A percentile compares a stretch with the other conserved stretches of the same genome.
These are phyloP conservation scores for Ogataea philodendri DNA, from an alignment of 805 yeast species.

Conservation along the genomic window DNA sequence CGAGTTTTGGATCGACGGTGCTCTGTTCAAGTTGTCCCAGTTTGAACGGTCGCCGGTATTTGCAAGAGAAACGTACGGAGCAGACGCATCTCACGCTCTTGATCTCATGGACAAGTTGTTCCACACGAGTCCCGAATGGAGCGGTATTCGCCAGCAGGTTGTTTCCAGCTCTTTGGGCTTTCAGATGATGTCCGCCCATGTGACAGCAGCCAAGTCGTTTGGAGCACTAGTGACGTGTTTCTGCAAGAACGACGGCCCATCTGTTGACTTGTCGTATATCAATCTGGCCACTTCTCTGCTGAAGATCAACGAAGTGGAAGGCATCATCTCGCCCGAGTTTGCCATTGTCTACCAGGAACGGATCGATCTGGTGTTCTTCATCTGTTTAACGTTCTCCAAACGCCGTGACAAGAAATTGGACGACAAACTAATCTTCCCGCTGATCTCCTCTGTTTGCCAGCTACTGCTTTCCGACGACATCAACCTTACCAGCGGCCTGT, in stretches of 20 bases:
- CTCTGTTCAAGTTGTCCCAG: conserved; percentile 44
- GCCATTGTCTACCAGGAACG: conserved; percentile 57
- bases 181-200: conserved; percentile 65
- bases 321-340: conserved; percentile 47
- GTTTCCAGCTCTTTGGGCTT: conserved; percentile 58
- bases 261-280: conserved; percentile 29
- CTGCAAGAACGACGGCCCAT: conserved; percentile 41
- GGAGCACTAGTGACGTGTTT: conserved; percentile 74
- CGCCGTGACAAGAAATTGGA: conserved; percentile 30
- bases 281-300: conserved; percentile 49
- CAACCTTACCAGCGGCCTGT: conserved; percentile 43
- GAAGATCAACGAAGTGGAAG: conserved; percentile 48
- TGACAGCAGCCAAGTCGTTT: conserved; percentile 68
- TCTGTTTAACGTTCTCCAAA: conserved; percentile 40
- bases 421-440: conserved; percentile 38
- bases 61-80: conserved; percentile 49
- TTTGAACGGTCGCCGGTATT: conserved; percentile 50
- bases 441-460: conserved; percentile 43
- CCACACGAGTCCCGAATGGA: conserved; percentile 44
- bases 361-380: conserved; percentile 62
- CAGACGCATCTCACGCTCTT: conserved; percentile 55
- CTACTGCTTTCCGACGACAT: conserved; percentile 50
- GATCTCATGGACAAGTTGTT: conserved; percentile 62
- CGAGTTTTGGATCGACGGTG: conserved; percentile 46
- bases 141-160: conserved; percentile 48